Conservation (phyloP, 805 yeast species). For the Blastobotrys mokoenaii region DNA sequence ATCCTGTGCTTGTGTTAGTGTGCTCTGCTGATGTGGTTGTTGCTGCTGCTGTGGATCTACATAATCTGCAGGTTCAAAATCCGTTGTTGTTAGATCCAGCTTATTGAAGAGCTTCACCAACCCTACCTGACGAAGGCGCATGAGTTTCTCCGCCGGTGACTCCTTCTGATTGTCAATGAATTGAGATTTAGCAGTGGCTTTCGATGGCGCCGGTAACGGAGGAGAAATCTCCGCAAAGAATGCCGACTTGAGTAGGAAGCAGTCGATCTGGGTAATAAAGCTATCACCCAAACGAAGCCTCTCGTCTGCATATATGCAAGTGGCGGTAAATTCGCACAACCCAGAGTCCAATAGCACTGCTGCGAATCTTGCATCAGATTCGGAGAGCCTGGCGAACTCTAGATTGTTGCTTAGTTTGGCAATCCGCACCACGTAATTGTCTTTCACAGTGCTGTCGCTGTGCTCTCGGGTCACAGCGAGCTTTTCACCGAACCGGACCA, state of each 20-base stretch:
- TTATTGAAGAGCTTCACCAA: conserved; percentile 47
- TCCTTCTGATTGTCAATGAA: conserved; percentile 34
- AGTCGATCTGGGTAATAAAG: conserved; percentile 60
- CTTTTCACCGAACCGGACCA: conserved; percentile 27
- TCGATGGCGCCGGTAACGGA: conserved; percentile 6
- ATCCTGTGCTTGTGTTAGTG: background rate
- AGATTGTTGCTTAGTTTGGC: conserved; percentile 26
- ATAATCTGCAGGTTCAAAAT: conserved; percentile 9
- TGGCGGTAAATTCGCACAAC: conserved; percentile 46
- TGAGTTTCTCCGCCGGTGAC: conserved; percentile 42
- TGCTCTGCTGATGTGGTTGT: background rate
- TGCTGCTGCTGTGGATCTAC: conserved; percentile 1
- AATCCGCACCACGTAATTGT: conserved; percentile 27
- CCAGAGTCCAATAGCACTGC: conserved; percentile 54
- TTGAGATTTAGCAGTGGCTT: background rate
- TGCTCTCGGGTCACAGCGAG: conserved; percentile 21
- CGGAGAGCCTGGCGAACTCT: conserved; percentile 73
- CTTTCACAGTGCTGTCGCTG: conserved; percentile 8
- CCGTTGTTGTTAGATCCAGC: conserved; percentile 26
- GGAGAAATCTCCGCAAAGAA: conserved; percentile 21
- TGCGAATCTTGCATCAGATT: conserved; percentile 55
- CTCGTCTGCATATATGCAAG: conserved; percentile 50
- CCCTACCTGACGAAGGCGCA: conserved; percentile 48
- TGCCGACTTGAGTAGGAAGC: conserved; percentile 39
- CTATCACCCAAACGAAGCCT: conserved; percentile 68